Conservation (phyloP, 805 yeast species). For the Candida ficus region DNA sequence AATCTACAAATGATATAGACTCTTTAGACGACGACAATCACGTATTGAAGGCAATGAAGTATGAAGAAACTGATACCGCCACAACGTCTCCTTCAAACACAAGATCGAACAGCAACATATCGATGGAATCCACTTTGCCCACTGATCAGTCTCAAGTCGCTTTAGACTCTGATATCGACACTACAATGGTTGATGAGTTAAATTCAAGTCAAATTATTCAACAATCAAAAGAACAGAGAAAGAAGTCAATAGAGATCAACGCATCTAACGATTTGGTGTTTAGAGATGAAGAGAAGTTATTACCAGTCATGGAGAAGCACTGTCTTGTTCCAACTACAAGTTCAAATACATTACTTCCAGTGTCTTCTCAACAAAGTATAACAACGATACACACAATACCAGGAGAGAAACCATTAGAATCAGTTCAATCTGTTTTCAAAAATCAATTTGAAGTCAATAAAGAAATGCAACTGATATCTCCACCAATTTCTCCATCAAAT, state of each 20-base stretch:
- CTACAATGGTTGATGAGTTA: background rate
- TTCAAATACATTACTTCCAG: too few species aligned
- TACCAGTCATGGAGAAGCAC: slow-evolving; percentile 5
- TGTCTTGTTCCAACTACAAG: background rate
- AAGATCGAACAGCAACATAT: slow-evolving; percentile 6
- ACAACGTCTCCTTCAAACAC: background rate
- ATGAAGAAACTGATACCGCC: slow-evolving; percentile 13
- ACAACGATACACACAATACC: too few species aligned
- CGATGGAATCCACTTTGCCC: background rate
- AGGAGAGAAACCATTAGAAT: background rate
- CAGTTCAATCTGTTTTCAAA: background rate
- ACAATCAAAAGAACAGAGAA: background rate
- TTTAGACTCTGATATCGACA: too few species aligned
- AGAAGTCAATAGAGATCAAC: background rate
- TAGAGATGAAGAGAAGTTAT: slow-evolving; percentile 4
- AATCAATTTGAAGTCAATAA: background rate
- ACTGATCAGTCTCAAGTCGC: background rate
- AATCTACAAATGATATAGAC: background rate
- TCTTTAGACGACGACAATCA: slow-evolving; percentile 11
- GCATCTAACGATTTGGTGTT: background rate
- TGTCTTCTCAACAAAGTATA: too few species aligned
- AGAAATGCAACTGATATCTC: slow-evolving; percentile 9
- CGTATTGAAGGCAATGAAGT: slow-evolving; percentile 19
- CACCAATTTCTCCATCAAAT: slow-evolving; percentile 13
- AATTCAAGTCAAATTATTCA: background rate